Conservation (phyloP, 257 asterid genomes). For the Gentiana dahurica region DNA sequence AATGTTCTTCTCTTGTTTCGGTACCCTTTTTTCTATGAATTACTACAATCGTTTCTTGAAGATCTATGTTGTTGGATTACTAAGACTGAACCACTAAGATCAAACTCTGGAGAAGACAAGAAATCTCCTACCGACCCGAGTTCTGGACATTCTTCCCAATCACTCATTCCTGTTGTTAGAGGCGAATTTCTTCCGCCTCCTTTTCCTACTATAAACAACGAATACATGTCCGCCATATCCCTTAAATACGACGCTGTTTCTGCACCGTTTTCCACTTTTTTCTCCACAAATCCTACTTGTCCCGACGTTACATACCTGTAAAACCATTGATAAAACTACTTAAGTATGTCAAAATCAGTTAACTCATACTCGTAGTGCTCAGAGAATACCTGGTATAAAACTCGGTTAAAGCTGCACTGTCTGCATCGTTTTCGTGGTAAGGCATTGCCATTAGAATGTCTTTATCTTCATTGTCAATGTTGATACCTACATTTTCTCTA, state of each 20-base stretch:
- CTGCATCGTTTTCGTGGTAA: conserved; percentile 48
- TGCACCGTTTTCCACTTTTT: conserved; percentile 66
- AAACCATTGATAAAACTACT: neutral
- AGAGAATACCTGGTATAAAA: conserved; percentile 69
- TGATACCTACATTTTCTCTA: conserved; percentile 37
- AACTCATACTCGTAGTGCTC: neutral
- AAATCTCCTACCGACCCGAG: conserved; percentile 95
- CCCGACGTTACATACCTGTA: conserved; percentile 83
- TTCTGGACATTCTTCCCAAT: conserved; percentile 99
- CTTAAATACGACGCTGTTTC: conserved; percentile 68
- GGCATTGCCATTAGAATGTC: conserved; percentile 63
- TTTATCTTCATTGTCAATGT: conserved; percentile 44
- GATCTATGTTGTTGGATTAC: conserved; percentile 75
- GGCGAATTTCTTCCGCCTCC: conserved; percentile 64
- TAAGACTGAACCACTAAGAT: conserved; percentile 80
- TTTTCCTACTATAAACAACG: conserved; percentile 83
- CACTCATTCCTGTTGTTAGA: conserved; percentile 79
- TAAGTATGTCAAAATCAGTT: neutral
- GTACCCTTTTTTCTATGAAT: conserved; percentile 8
- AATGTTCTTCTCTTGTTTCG: no score
- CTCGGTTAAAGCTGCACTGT: conserved; percentile 50
- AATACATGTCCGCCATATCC: conserved; percentile 94
- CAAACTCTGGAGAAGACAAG: conserved; percentile 89
- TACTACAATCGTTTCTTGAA: conserved; percentile 26
- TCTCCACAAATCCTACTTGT: conserved; percentile 85